Base-by-base conservation (phyloP, 129 eudicot species). In the Helianthus tuberosus region DNA sequence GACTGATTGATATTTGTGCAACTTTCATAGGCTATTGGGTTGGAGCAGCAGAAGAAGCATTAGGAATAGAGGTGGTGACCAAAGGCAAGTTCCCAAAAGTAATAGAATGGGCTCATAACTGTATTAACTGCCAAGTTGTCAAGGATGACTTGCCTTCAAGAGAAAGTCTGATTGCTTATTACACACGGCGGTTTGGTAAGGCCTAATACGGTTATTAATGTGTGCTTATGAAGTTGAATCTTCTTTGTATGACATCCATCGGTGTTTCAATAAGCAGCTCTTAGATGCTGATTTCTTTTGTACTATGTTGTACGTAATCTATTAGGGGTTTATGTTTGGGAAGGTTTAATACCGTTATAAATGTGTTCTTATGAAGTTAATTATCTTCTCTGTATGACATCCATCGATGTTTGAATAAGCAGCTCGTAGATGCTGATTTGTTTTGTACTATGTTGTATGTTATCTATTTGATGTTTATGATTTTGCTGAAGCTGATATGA, bases 121-220 rank as follows among this genome's bases (percentile, higher is more conserved):
- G 23, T 20, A 20, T 20, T 20, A 20, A 20, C 23, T 20, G 23
- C 23, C 23, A 38, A 38, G 43, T 6, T 38, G 55, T 66, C 38
- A 66, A 66, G 50, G n/a, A 66, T 17, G 9, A 1, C 38, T 44
- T 66, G 11, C 71, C 17, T 44, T 38, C 71, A 66, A 66, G 41
- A 20, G 55, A 66, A 65, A 0, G 0, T n/a, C 2, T 65, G 1
- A 14, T 65, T 16, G 70, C n/a, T 39, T 65, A 39, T 8, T 65
- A n/a, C 52, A 65, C 41, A 51, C 17, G 3, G 27, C 52, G 36
- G 36, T 65, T 65, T 65, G 53, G 70, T 65, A 15, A n/a, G 27
- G 69, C 51, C 7, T 64, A 64, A 25, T 58, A 11, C 12, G 8
- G 8, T 4, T 62, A 38, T 38, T 4, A 4, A 4, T 38, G 69